These are phyloP conservation scores for Solanum sitiens DNA, from an alignment of 257 asterid species.

Conservation along the genomic window DNA sequence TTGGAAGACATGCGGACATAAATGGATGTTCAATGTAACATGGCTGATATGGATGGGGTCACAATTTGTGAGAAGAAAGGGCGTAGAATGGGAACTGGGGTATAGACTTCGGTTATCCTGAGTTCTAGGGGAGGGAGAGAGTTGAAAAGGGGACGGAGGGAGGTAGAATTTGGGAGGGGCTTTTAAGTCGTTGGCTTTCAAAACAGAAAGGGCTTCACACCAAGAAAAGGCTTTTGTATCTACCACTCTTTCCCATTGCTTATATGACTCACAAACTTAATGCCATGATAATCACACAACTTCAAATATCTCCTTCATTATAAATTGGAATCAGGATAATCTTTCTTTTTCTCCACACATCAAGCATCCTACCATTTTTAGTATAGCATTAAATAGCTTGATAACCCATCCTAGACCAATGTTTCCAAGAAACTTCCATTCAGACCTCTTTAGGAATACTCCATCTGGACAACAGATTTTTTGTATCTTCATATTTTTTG, in stretches of 20 bases:
- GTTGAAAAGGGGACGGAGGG: not conserved
- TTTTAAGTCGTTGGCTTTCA: not conserved
- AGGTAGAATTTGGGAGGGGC: not conserved
- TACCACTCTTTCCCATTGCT: not conserved
- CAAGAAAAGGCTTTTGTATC: not conserved
- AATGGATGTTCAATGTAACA: not conserved
- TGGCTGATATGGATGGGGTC: not conserved
- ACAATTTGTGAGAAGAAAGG: not conserved
- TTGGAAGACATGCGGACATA: not conserved
- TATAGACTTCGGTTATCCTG: not conserved
- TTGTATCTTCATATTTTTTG: not conserved
- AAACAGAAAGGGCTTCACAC: not conserved
- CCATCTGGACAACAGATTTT: not conserved
- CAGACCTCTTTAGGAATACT: not conserved
- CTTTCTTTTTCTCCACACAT: not conserved
- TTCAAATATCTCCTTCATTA: not conserved
- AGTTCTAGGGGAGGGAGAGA: not conserved
- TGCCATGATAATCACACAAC: not conserved
- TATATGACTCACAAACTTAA: not conserved
- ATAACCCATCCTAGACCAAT: not conserved
- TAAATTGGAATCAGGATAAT: not conserved
- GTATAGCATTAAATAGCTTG: not conserved
- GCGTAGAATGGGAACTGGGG: not conserved
- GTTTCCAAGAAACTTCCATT: not conserved
- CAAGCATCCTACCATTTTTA: not conserved